Evolutionary conservation across 306 rosid species (phyloP).

Genomic region (Cucumis cinereus): DNA sequence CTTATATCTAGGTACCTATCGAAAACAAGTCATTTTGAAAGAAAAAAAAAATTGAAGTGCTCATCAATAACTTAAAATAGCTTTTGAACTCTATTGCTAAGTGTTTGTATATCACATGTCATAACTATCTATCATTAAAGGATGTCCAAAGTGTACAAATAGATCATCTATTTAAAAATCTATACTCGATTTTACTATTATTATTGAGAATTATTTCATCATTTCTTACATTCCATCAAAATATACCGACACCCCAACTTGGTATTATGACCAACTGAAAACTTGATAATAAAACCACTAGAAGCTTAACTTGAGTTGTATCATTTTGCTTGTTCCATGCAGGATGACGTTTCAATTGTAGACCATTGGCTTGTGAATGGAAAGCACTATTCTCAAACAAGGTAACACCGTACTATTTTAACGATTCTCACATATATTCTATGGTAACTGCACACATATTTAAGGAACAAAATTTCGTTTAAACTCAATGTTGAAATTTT

Average conservation of each 20-base stretch:
- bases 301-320: neutral
- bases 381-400: constrained; percentile 76
- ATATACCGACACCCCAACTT: neutral
- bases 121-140: neutral
- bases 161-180: neutral
- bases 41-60: too few species aligned
- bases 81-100: neutral
- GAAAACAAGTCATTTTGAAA: too few species aligned
- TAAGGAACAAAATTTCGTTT: too few species aligned
- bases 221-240: neutral
- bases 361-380: constrained; percentile 89
- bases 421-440: neutral
- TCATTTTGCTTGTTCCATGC: neutral
- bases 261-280: neutral
- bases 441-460: too few species aligned
- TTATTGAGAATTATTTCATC: neutral
- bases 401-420: constrained; percentile 23
- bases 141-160: neutral
- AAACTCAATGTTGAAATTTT: too few species aligned
- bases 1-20: too few species aligned
- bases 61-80: too few species aligned
- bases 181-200: neutral
- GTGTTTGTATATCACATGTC: neutral
- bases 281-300: neutral
- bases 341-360: constrained; percentile 70